Conservation (phyloP, 805 yeast species). For the Schwanniomyces vanrijiae region DNA sequence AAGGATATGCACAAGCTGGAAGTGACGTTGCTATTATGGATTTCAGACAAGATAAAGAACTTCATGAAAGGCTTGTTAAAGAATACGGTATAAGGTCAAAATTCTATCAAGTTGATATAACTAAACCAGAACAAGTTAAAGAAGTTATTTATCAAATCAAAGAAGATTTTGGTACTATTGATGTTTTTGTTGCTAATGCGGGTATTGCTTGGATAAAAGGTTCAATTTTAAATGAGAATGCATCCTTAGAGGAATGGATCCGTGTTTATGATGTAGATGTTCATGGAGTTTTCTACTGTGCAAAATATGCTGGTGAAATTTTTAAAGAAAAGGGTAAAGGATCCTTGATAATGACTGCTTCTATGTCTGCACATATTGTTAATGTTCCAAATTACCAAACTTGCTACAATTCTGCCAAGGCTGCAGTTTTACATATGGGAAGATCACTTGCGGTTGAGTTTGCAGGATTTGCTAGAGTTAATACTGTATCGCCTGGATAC, state of each 20-base stretch:
- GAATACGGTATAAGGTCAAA: constrained; percentile 60
- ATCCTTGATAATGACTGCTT: constrained; percentile 44
- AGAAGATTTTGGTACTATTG: constrained; percentile 75
- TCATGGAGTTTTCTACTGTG: constrained; percentile 44
- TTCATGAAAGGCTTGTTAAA: constrained; percentile 56
- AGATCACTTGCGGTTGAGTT: constrained; percentile 47
- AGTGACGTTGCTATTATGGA: constrained; percentile 64
- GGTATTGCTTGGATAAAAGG: constrained; percentile 83
- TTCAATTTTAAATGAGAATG: constrained; percentile 39
- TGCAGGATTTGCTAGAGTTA: constrained; percentile 47
- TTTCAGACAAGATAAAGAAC: constrained; percentile 54
- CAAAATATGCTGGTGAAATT: constrained; percentile 40
- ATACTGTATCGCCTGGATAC: constrained; percentile 46
- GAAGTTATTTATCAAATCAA: constrained; percentile 50
- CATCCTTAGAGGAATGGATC: constrained; percentile 30
- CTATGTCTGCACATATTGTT: constrained; percentile 48
- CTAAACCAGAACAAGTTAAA: constrained; percentile 50
- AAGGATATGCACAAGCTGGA: constrained; percentile 83
- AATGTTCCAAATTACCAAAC: constrained; percentile 47
- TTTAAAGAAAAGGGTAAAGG: constrained; percentile 40
- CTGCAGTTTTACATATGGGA: constrained; percentile 43
- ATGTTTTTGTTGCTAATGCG: constrained; percentile 85
- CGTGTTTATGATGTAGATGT: constrained; percentile 40
- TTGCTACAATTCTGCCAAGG: constrained; percentile 48
- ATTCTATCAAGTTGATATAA: constrained; percentile 64